Evolutionary conservation across 208 protist genomes (phyloP).

Genomic region (Trypanosoma conorhini): DNA sequence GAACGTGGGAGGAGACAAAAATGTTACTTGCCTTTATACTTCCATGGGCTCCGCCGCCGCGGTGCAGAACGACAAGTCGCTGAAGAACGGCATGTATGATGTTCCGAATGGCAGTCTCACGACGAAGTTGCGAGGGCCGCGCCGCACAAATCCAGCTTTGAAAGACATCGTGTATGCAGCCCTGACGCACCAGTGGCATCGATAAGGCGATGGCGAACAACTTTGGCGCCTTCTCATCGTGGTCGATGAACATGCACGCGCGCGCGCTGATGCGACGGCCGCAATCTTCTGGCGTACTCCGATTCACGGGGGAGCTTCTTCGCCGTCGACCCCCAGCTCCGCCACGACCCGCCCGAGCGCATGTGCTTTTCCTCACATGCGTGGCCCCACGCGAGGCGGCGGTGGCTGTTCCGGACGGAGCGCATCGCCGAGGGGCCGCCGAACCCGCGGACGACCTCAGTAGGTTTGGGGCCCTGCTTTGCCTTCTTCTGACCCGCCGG

Average conservation of each 20-base stretch:
- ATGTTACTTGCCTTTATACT: slow-evolving; percentile 76
- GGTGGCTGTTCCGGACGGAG: neutral
- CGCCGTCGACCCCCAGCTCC: neutral
- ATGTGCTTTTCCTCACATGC: neutral
- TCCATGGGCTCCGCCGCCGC: slow-evolving; percentile 48
- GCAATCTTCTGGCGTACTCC: slow-evolving; percentile 1
- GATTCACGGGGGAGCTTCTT: neutral
- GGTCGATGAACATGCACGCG: neutral
- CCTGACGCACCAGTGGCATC: slow-evolving; percentile 47
- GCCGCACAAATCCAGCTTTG: slow-evolving; percentile 32
- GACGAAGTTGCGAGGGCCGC: slow-evolving; percentile 39
- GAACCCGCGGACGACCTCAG: neutral
- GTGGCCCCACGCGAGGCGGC: neutral
- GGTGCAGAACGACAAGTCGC: slow-evolving; percentile 55
- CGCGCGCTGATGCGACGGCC: neutral
- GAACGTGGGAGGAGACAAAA: slow-evolving; percentile 49
- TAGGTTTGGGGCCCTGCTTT: neutral
- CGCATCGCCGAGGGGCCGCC: neutral
- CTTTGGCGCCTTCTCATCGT: neutral
- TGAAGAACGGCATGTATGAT: slow-evolving; percentile 57
- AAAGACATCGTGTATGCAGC: slow-evolving; percentile 55
- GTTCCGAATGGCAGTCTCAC: slow-evolving; percentile 68
- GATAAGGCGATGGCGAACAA: slow-evolving; percentile 36
- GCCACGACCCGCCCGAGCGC: neutral
- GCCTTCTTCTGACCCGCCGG: neutral